Percentiles rank a stretch among this genome's conserved stretches.
These are phyloP conservation scores for Eucalyptus grandis DNA, from an alignment of 345 rosid genomes.

Conservation along the genomic window DNA sequence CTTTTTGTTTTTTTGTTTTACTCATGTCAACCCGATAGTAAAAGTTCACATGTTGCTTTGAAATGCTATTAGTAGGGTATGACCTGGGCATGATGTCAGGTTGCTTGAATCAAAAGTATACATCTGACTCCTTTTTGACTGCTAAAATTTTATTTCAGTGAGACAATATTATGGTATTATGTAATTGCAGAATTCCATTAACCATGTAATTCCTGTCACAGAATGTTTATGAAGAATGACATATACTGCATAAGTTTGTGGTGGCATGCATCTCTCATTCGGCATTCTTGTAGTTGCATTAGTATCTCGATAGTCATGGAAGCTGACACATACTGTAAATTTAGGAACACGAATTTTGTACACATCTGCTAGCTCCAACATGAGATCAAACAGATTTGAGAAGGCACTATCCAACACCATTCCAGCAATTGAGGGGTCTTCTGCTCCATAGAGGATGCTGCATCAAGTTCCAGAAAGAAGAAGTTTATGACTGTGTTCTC, in stretches of 20 bases:
- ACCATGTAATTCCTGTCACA: neutral
- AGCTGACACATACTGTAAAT: constrained; percentile 52
- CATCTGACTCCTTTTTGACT: neutral
- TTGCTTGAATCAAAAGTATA: neutral
- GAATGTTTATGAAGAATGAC: neutral
- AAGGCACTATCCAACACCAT: constrained; percentile 98
- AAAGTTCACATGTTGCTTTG: neutral
- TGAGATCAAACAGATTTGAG: constrained; percentile 86
- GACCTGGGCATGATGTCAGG: neutral
- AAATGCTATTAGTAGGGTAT: neutral
- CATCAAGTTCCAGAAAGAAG: constrained; percentile 1
- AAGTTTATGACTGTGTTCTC: neutral
- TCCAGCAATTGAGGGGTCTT: constrained; percentile 95
- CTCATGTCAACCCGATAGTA: neutral
- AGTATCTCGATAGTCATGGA: neutral
- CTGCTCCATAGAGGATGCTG: constrained; percentile 96
- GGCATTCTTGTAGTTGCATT: neutral
- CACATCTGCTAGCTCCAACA: constrained; percentile 96
- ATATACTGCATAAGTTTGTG: neutral
- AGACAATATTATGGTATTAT: neutral
- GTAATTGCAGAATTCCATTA: neutral
- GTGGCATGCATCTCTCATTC: neutral
- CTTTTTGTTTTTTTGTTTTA: neutral
- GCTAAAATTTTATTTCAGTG: neutral
- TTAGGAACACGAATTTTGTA: constrained; percentile 91